These are phyloP conservation scores for Lentinus tigrinus DNA, from an alignment of 768 basidiomycete species.

Conservation along the genomic window DNA sequence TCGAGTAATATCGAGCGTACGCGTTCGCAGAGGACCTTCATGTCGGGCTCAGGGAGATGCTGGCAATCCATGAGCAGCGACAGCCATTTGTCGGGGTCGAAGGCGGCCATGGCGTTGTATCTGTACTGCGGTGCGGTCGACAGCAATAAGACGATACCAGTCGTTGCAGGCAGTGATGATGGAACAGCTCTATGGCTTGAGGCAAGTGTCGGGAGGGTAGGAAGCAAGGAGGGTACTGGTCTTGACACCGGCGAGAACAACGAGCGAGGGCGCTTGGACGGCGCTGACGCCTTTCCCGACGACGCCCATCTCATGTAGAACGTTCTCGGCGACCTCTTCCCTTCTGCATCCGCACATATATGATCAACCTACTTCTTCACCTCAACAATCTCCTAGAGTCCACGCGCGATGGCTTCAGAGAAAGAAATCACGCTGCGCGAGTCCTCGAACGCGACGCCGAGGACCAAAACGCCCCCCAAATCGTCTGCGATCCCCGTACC, in stretches of 20 bases:
- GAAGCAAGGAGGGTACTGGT: no score
- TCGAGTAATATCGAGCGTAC: constrained; percentile 90
- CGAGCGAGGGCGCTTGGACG: not conserved
- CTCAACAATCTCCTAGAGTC: no score
- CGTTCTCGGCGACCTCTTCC: not conserved
- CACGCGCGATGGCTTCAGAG: constrained; percentile 11
- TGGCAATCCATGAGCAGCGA: constrained; percentile 83
- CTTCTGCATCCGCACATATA: not conserved
- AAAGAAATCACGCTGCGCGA: constrained; percentile 13
- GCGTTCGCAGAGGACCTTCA: constrained; percentile 89
- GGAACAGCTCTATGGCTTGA: no score
- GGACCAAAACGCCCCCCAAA: constrained; percentile 49
- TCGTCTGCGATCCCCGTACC: constrained; percentile 46
- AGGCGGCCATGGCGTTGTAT: constrained; percentile 24
- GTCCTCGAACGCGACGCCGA: constrained; percentile 10
- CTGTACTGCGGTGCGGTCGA: not conserved
- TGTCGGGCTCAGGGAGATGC: constrained; percentile 86
- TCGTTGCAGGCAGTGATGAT: not conserved
- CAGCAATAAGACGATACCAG: not conserved
- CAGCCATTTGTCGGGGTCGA: constrained; percentile 80
- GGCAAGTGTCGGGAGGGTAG: no score
- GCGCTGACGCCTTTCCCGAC: not conserved
- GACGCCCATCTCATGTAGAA: constrained; percentile 1
- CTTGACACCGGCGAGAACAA: no score
- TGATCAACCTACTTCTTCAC: no score